Conservation (phyloP, 768 basidiomycete species). For the Lentinus tigrinus region DNA sequence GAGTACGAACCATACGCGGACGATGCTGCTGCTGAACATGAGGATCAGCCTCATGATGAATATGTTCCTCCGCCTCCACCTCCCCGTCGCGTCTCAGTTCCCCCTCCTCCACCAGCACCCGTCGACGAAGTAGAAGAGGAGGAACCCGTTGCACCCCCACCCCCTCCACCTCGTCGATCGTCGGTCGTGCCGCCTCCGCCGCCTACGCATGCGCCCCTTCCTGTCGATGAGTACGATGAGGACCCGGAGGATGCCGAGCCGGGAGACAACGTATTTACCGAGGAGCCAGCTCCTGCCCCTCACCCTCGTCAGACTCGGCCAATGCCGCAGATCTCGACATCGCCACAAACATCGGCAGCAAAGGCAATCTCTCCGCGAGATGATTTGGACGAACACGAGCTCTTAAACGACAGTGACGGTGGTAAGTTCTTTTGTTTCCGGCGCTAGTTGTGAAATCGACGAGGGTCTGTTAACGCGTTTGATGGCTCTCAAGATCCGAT, state of each 20-base stretch:
- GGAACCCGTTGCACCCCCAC: not conserved
- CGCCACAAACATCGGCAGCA: slow-evolving; percentile 20
- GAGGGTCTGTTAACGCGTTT: not conserved
- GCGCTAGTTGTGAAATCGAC: not conserved
- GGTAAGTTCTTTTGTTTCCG: slow-evolving; percentile 38
- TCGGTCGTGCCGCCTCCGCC: slow-evolving; percentile 5
- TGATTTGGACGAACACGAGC: slow-evolving; percentile 11
- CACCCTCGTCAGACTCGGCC: slow-evolving; percentile 12
- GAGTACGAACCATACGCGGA: not conserved
- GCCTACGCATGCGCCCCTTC: not conserved
- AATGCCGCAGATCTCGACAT: not conserved
- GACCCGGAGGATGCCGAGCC: not conserved
- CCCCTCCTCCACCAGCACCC: not conserved
- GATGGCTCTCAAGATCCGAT: slow-evolving; percentile 55
- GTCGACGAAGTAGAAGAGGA: not conserved
- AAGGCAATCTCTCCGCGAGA: slow-evolving; percentile 26
- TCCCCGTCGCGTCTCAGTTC: slow-evolving; percentile 10
- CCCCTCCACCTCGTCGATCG: slow-evolving; percentile 12
- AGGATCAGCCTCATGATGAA: not conserved
- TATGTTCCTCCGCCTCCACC: slow-evolving; percentile 14
- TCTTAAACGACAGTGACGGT: slow-evolving; percentile 63
- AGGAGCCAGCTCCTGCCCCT: slow-evolving; percentile 3
- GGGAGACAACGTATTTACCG: not conserved
- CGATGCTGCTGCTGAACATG: not conserved
- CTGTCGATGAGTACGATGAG: slow-evolving; percentile 2